Evolutionary conservation across 331 rosid genomes (phyloP).

Genomic region (Pyrus hybrid): DNA sequence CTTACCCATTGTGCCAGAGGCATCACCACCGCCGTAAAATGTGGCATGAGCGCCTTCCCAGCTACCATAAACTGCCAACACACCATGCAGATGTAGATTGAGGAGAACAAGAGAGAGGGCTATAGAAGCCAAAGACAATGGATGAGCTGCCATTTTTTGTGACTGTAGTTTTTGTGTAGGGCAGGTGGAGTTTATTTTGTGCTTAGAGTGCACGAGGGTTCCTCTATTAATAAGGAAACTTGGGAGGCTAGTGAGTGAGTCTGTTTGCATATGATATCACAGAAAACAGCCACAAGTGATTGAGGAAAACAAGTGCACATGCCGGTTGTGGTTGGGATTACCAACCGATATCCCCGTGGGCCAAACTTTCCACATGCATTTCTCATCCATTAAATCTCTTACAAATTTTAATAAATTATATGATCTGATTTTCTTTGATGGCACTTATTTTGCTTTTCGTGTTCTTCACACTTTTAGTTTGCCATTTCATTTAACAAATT

Average conservation of each 20-base stretch:
- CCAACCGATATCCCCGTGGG: slow-evolving; percentile 41
- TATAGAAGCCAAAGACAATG: slow-evolving; percentile 13
- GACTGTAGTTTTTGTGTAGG: not conserved
- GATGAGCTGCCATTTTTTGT: slow-evolving; percentile 28
- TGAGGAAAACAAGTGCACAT: slow-evolving; percentile 58
- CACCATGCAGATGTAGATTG: slow-evolving; percentile 21
- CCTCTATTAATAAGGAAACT: slow-evolving; percentile 48
- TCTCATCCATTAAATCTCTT: not conserved
- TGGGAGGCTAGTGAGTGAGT: not conserved
- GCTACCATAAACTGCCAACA: slow-evolving; percentile 36
- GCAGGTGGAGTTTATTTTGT: slow-evolving; percentile 13
- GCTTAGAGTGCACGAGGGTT: slow-evolving; percentile 15
- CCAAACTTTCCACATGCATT: slow-evolving; percentile 11
- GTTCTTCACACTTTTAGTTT: not conserved
- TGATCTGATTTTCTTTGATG: not conserved
- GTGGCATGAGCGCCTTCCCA: slow-evolving; percentile 74
- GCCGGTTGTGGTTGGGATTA: slow-evolving; percentile 50
- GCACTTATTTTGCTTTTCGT: not conserved
- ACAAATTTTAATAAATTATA: not conserved
- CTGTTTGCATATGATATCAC: not conserved
- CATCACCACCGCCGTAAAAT: slow-evolving; percentile 84
- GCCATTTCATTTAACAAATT: not conserved
- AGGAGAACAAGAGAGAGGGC: slow-evolving; percentile 15
- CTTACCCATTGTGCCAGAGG: slow-evolving; percentile 84
- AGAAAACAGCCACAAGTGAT: slow-evolving; percentile 17